Percentiles rank a stretch among this genome's conserved stretches.
Conservation (phyloP, 208 protist genomes). For the Crithidia bombi region DNA sequence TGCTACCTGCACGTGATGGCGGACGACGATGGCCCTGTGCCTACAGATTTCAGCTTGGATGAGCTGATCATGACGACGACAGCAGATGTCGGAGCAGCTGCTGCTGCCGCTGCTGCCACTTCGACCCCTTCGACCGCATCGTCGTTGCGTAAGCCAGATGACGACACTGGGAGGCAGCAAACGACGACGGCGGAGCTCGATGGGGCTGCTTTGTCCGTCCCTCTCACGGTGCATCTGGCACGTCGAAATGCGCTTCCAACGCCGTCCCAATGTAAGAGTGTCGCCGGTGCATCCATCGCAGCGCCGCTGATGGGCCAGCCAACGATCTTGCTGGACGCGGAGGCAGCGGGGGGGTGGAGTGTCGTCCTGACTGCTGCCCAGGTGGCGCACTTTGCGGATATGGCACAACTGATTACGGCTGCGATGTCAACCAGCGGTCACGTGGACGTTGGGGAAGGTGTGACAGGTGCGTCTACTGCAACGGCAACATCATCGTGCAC, state of each 20-base stretch:
- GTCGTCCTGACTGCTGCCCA: conserved; percentile 26
- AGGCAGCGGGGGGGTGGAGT: conserved; percentile 28
- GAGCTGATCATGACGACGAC: conserved; percentile 31
- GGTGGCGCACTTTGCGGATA: conserved; percentile 20
- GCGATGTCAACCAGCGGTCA: no score
- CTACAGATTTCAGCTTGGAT: conserved; percentile 25
- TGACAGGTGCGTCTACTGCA: not conserved
- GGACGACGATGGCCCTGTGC: conserved; percentile 27
- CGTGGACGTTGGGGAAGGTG: no score
- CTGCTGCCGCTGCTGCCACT: not conserved
- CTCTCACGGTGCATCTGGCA: conserved; percentile 26
- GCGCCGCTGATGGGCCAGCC: not conserved
- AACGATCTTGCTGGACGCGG: conserved; percentile 22
- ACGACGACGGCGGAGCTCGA: not conserved
- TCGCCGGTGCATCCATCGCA: not conserved
- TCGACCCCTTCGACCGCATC: not conserved
- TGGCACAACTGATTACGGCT: conserved; percentile 10
- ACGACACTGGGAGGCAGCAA: not conserved
- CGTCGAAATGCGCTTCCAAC: conserved; percentile 10
- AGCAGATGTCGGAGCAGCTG: not conserved
- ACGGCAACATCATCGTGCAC: not conserved
- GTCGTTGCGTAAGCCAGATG: not conserved
- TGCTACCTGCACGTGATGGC: conserved; percentile 35
- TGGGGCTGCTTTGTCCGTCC: no score
- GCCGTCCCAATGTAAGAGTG: not conserved